A percentile compares a stretch with the other conserved stretches of the same genome.
These are phyloP conservation scores for Thermochaetoides dissita DNA, from an alignment of 2,329 filamentous ascomycete genomes.

Conservation along the genomic window DNA sequence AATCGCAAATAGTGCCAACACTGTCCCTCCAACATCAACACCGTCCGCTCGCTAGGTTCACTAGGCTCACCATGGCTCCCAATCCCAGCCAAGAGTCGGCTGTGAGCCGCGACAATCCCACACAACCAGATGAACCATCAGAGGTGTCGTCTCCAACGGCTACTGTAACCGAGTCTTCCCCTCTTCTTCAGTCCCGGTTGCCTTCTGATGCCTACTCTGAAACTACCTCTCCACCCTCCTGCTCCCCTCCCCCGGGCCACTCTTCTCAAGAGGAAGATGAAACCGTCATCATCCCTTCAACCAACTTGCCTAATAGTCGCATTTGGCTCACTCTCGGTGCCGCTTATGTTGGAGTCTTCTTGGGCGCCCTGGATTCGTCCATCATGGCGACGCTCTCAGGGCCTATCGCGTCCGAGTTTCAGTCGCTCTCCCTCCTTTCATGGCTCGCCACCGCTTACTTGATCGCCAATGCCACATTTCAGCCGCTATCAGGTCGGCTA, in stretches of 20 bases:
- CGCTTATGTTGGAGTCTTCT: conserved; percentile 46
- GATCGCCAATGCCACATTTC: conserved; percentile 74
- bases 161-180: conserved; percentile 5
- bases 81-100: neutral
- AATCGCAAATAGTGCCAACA: neutral
- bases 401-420: conserved; percentile 71
- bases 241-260: neutral
- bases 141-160: neutral
- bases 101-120: neutral
- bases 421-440: conserved; percentile 65
- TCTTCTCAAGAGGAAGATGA: conserved; percentile 17
- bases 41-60: neutral
- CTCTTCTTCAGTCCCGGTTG: conserved; percentile 2
- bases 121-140: neutral
- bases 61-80: neutral
- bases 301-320: conserved; percentile 32
- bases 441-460: conserved; percentile 84
- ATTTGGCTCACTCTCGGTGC: conserved; percentile 41
- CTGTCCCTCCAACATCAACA: neutral
- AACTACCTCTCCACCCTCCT: neutral
- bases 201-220: neutral
- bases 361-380: conserved; percentile 58
- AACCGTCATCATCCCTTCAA: conserved; percentile 19
- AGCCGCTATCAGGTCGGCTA: conserved; percentile 70
- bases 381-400: conserved; percentile 75